Evolutionary conservation across 2,329 filamentous ascomycete species (phyloP).

Genomic region (Dendryphion nanum): DNA sequence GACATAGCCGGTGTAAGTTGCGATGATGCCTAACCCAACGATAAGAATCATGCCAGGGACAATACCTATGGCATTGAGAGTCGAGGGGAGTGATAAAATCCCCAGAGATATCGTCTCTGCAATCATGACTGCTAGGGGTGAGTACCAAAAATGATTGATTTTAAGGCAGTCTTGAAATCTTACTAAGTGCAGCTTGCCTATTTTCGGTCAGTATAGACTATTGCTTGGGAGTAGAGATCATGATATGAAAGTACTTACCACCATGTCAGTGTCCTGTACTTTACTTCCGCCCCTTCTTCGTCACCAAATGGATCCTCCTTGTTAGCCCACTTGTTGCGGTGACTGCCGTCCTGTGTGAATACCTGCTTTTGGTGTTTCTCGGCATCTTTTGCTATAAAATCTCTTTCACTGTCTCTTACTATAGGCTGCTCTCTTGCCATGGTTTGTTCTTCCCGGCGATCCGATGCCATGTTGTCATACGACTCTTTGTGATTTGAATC

Average conservation of each 20-base stretch:
- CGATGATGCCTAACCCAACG: slow-evolving; percentile 51
- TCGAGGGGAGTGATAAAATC: slow-evolving; percentile 54
- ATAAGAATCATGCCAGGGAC: slow-evolving; percentile 55
- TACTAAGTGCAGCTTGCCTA: slow-evolving; percentile 38
- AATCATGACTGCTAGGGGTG: slow-evolving; percentile 47
- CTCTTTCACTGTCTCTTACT: no score
- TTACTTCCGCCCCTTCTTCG: slow-evolving; percentile 39
- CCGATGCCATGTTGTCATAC: no score
- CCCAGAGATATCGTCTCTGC: slow-evolving; percentile 56
- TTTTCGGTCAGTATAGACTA: not conserved
- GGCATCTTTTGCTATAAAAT: no score
- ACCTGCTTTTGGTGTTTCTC: no score
- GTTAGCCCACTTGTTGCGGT: no score
- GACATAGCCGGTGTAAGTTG: slow-evolving; percentile 59
- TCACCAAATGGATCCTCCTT: slow-evolving; percentile 23
- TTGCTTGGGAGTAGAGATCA: slow-evolving; percentile 10
- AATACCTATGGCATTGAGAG: slow-evolving; percentile 51
- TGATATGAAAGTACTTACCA: no score
- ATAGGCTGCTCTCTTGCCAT: no score
- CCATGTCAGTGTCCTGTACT: slow-evolving; percentile 53
- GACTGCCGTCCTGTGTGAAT: no score
- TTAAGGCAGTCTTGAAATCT: slow-evolving; percentile 22
- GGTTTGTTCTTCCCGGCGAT: no score
- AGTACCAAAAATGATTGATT: not conserved
- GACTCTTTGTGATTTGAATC: no score